phyloP scores from a whole-genome alignment of 495 filamentous ascomycete genomes.

The Hypoxylon trugodes region DNA sequence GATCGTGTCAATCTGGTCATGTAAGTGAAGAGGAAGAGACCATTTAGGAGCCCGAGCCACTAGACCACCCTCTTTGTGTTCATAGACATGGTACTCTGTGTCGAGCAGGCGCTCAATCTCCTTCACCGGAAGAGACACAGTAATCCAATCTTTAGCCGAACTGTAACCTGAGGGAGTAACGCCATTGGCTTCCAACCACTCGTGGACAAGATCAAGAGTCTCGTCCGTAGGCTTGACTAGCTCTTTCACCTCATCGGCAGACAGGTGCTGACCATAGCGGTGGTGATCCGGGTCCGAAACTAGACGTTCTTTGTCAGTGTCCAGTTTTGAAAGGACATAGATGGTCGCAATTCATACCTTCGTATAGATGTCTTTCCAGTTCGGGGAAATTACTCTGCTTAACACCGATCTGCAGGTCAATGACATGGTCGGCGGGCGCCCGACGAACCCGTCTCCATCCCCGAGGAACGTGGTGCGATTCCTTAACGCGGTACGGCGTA shows the following conservation, averaged over 20 bases:
- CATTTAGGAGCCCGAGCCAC: conserved; percentile 68
- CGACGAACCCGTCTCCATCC: conserved; percentile 57
- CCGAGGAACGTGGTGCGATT: conserved; percentile 57
- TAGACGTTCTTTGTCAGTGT: conserved; percentile 45
- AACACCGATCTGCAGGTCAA: conserved; percentile 37
- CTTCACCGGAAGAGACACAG: conserved; percentile 55
- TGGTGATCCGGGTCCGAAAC: conserved; percentile 64
- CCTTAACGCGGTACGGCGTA: conserved; percentile 61
- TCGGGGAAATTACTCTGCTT: conserved; percentile 45
- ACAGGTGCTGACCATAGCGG: conserved; percentile 66
- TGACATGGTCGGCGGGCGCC: conserved; percentile 54
- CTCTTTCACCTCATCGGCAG: conserved; percentile 59
- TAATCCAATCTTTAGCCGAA: conserved; percentile 60
- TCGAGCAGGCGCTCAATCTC: conserved; percentile 63
- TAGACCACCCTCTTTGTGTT: conserved; percentile 53
- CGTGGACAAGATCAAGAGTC: conserved; percentile 50
- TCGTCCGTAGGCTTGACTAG: conserved; percentile 59
- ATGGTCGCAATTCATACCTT: conserved; percentile 48
- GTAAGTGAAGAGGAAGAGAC: conserved; percentile 68
- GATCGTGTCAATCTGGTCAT: conserved; percentile 67
- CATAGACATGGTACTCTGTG: conserved; percentile 67
- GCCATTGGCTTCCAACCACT: conserved; percentile 62
- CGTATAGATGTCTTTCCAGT: conserved; percentile 61
- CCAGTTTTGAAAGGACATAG: conserved; percentile 42
- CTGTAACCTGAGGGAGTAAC: conserved; percentile 61